Evolutionary conservation across 192 early-diverging fungal species (phyloP), one percentile per base, ranked within the genome.

Genomic region (Backusella macrospora): DNA sequence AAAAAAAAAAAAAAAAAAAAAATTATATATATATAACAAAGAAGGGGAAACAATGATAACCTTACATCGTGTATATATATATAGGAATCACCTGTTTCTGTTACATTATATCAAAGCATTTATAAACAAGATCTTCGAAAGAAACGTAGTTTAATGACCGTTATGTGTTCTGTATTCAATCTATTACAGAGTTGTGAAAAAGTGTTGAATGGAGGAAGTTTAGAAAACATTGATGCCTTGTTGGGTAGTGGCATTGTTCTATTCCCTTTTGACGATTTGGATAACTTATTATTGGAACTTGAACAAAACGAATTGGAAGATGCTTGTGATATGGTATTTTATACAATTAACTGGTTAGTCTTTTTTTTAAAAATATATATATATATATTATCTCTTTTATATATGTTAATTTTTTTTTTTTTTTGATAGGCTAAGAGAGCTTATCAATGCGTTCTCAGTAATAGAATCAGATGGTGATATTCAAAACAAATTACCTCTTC

Each of bases 171-270:
- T 3, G 68, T 91, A 29, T 83, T 94, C 62, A 90, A 90, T 59
- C 78, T 94, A 34, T 72, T 92, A 29, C 93, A 94, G 75, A 88
- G 85, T 0, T 92, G 91, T 68, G 89, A 91, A 46, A 91, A 91
- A 62, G 80, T 83, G 0, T 74, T 84, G 8, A 82, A 81, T 65
- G 73, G 80, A 1, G 85, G 86, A 38, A 81, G 80, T 14, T 76
- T 93, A 12, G 82, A 82, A 18, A 86, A 87, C 4, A 87, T 94
- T 46, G 92, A 91, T 74, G 92, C 89, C 1, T 76, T 93, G 4
- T 82, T 94, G 3, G 90, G 88, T 4, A 89, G 90, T 65, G 91
- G 93, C 6, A 73, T 93, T 9, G 65, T 81, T 5, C 71, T 89
- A 67, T 88, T 84, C 45, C 75, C 83, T 7, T 67, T 71, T 0